A percentile compares a stretch with the other conserved stretches of the same genome.
phyloP scores from a whole-genome alignment of 169 alveolate species.

The Plasmodium vivax region DNA sequence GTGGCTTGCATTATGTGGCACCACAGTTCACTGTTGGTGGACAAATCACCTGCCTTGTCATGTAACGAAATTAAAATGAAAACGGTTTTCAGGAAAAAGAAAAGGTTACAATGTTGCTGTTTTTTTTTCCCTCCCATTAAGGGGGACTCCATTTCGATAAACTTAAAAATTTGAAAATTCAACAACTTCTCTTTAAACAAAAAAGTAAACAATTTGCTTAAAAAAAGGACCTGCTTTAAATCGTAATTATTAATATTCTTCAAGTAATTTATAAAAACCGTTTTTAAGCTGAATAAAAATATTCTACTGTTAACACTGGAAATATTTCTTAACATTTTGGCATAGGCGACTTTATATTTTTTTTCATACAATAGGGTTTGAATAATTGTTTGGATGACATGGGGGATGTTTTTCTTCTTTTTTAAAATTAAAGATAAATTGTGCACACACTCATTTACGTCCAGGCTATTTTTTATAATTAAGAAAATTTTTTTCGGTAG shows the following conservation, averaged over 20 bases:
- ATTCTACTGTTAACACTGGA: conserved; percentile 51
- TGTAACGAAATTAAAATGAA: conserved; percentile 54
- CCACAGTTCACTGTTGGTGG: conserved; percentile 27
- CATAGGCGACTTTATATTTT: conserved; percentile 60
- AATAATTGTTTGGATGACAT: conserved; percentile 67
- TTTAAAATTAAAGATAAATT: conserved; percentile 53
- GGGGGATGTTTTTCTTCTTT: conserved; percentile 57
- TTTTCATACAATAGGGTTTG: conserved; percentile 57
- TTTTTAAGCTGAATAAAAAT: conserved; percentile 68
- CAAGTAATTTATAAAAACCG: conserved; percentile 55
- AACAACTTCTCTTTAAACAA: conserved; percentile 51
- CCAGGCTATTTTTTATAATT: conserved; percentile 52
- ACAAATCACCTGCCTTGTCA: not conserved
- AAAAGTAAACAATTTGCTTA: conserved; percentile 39
- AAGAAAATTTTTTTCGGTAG: conserved; percentile 65
- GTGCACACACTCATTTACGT: conserved; percentile 67
- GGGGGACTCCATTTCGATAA: conserved; percentile 20
- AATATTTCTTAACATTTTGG: conserved; percentile 22
- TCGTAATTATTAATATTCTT: conserved; percentile 65
- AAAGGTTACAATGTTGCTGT: conserved; percentile 5
- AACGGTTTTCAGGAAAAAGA: conserved; percentile 59
- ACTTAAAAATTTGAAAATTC: conserved; percentile 52
- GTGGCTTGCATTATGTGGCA: conserved; percentile 7
- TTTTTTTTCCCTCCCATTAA: not conserved
- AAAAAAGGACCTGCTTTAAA: conserved; percentile 47